phyloP scores from a whole-genome alignment of 1,284 basidiomycete species.

The Trichosporon asahii region DNA sequence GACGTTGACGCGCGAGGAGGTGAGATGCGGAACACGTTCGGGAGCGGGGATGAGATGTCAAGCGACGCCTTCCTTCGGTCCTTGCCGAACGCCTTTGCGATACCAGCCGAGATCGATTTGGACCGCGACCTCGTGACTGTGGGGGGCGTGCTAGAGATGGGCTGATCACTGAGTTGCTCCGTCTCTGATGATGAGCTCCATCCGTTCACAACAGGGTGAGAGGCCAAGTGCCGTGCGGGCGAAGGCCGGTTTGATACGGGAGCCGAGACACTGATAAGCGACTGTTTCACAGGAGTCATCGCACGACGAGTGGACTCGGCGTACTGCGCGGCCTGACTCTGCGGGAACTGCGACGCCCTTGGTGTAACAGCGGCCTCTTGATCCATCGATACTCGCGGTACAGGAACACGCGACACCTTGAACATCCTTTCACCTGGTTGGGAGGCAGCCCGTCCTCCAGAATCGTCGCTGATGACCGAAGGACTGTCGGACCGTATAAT shows the following conservation, averaged over 20 bases:
- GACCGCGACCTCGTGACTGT: constrained; percentile 34
- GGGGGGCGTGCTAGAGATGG: not conserved
- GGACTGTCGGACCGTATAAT: not conserved
- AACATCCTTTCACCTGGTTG: not conserved
- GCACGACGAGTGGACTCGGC: constrained; percentile 1
- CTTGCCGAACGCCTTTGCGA: constrained; percentile 30
- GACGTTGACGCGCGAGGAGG: not conserved
- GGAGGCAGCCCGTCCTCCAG: not conserved
- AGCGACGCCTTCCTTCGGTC: constrained; percentile 10
- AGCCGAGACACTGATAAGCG: not conserved
- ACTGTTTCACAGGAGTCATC: constrained; percentile 1
- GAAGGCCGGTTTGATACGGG: not conserved
- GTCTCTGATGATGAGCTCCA: constrained; percentile 1
- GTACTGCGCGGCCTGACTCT: not conserved
- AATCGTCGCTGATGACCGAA: not conserved
- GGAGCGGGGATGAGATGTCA: not conserved
- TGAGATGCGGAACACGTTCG: constrained; percentile 3
- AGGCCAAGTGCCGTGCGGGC: not conserved
- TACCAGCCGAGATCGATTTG: constrained; percentile 40
- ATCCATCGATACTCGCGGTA: not conserved
- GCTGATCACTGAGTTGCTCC: constrained; percentile 1
- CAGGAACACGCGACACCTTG: constrained; percentile 1
- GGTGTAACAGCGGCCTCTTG: not conserved
- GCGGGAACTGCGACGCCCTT: not conserved
- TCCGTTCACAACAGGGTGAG: not conserved